phyloP scores from a whole-genome alignment of 2,329 filamentous ascomycete species.

The Esteya vermicola region DNA sequence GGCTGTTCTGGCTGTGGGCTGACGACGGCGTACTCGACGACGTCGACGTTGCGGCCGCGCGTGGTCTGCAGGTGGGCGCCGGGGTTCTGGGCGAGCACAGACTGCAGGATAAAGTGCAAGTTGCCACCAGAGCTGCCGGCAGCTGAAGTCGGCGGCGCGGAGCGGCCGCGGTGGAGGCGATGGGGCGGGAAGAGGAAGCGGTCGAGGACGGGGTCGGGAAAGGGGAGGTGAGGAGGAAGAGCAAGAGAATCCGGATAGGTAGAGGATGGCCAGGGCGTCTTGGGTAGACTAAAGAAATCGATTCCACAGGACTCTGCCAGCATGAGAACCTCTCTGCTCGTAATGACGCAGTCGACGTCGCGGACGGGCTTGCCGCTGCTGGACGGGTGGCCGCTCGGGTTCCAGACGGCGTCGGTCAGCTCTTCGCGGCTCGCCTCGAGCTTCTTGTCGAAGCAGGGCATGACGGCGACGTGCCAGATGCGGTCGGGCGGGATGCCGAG shows the following conservation, averaged over 20 bases:
- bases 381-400: constrained; percentile 43
- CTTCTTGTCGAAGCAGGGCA: constrained; percentile 99
- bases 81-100: constrained; percentile 54
- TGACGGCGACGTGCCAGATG: constrained; percentile 90
- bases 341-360: constrained; percentile 97
- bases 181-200: constrained; percentile 56
- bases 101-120: constrained; percentile 68
- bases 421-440: constrained; percentile 89
- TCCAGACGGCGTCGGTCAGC: constrained; percentile 70
- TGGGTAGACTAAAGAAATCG: constrained; percentile 58
- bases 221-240: constrained; percentile 23
- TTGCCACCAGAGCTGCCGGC: constrained; percentile 82
- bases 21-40: constrained; percentile 70
- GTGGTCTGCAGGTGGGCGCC: constrained; percentile 57
- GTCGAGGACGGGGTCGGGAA: constrained; percentile 60
- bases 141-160: constrained; percentile 32
- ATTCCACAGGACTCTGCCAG: constrained; percentile 69
- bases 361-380: constrained; percentile 43
- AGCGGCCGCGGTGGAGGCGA: constrained; percentile 25
- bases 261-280: no score
- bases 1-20: constrained; percentile 32
- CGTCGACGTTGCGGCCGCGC: constrained; percentile 78
- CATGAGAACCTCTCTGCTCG: constrained; percentile 85
- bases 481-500: constrained; percentile 60
- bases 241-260: no score